These are phyloP conservation scores for Aegilops bicornis DNA, from an alignment of 176 grass and related monocot species.

Conservation along the genomic window DNA sequence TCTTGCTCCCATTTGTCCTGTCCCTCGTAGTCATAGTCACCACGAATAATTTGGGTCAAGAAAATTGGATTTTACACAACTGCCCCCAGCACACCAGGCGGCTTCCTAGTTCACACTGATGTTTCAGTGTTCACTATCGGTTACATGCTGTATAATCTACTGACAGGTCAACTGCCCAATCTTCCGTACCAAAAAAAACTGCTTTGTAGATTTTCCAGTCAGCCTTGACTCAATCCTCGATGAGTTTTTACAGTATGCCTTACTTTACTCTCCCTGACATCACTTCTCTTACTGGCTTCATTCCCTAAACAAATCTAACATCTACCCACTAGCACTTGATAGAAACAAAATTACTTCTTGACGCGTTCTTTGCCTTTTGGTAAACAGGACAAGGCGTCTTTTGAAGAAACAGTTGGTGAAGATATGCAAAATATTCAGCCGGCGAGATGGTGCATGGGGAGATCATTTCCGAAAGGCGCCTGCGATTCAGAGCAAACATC, in stretches of 20 bases:
- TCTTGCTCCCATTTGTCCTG: neutral
- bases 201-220: neutral
- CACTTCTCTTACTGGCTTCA: neutral
- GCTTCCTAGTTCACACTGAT: slow-evolving; percentile 9
- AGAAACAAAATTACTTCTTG: too few relatives aligned
- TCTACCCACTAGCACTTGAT: too few relatives aligned
- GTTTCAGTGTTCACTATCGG: neutral
- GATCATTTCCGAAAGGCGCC: neutral
- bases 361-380: neutral
- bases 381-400: neutral
- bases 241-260: neutral
- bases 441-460: neutral
- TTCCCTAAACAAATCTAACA: neutral
- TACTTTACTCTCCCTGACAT: neutral
- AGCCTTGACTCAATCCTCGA: neutral
- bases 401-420: neutral
- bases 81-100: neutral
- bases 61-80: neutral
- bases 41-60: neutral
- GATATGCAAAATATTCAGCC: slow-evolving; percentile 6
- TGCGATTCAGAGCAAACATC: slow-evolving; percentile 4
- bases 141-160: neutral
- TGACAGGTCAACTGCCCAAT: neutral
- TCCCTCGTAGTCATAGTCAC: neutral
- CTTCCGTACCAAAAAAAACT: neutral